Base-by-base conservation (phyloP, 2,329 filamentous ascomycete genomes). In the Botrytis galanthina region DNA sequence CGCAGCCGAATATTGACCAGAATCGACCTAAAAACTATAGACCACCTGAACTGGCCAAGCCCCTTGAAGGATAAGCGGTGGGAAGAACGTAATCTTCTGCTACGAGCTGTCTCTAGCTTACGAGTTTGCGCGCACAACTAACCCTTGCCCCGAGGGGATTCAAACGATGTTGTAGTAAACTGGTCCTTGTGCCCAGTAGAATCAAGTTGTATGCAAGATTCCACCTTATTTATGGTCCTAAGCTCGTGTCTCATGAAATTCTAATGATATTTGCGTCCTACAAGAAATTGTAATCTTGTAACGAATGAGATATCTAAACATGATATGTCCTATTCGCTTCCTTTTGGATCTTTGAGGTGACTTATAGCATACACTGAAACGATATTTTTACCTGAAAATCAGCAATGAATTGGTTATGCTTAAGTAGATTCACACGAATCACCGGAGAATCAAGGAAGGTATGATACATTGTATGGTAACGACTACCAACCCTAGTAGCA, bases 171-270 rank as follows among this genome's bases (percentile, higher is more conserved):
- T 54, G 26, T 29, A 26, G 12, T n/a, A n/a, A 2, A 54, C 2
- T 16, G 10, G 12, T 14, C 12, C 48, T 54, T 7, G 4, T 29
- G 0, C 51, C 51, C 3, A 54, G 16, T 16, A 0, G 1, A n/a
- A 54, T 7, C 14, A 29, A 29, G 4, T 54, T n/a, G 3, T 29
- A 29, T 6, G 26, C 12, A 29, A 29, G n/a, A n/a, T 3, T 5
- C 5, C 0, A n/a, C 0, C 26, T n/a, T 29, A 16, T 3, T 1
- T 16, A 14, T 6, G 5, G 12, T 54, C 29, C 0, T 54, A 14
- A 54, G 29, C 12, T 54, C 14, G 1, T 16, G 0, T 16, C 2
- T 5, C 5, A 16, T 29, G 2, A 6, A 29, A 18, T 57, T 29
- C 14, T 57, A 18, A 18, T 8, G 3, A 4, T 1, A 4, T 4